Evolutionary conservation across 2,329 filamentous ascomycete species (phyloP), one percentile per base, ranked within the genome.

Genomic region (Phialocephala subalpina): DNA sequence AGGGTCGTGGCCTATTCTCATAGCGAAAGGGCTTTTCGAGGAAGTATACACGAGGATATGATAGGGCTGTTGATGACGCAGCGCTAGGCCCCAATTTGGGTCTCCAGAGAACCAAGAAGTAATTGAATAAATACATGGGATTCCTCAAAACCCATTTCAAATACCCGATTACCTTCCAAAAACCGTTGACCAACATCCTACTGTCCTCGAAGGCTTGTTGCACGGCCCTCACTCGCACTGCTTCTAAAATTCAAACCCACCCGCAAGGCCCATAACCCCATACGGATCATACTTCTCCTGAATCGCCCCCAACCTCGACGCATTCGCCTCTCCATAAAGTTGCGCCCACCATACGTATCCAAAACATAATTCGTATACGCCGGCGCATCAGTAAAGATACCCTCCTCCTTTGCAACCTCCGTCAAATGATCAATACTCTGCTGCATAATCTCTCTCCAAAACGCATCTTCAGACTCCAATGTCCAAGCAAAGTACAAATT

Each of bases 311-410:
- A 76, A 60, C 18, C 67, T 73, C n/a, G 70, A 67, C 27, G 77
- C 60, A 56, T 78, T 80, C 33, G 71, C 68, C 33, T 69, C 62
- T 0, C 79, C 79, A 66, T 80, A 81, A 5, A 72, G 18, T 33
- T 68, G 63, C 9, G 1, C 18, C 70, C 60, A 73, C 64, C 57
- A 25, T 70, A 67, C n/a, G 69, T 68, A 12, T 69, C 69, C 11
- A 58, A 20, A 27, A 53, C 60, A 63, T 63, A 63, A 52, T 63
- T 58, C 40, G 53, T 38, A 52, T 63, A 63, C n/a, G 53, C 60
- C 7, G 38, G 35, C 20, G 42, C 53, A 22, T 58, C 53, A 18
- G 62, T 57, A 63, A 73, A 77, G 18, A 77, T 76, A 0, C 73
- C 73, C 52, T 76, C 75, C 1, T 58, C 47, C 6, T 69, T 70